Conservation (phyloP, 371 early-diverging fungal species). For the Apophysomyces sp. region DNA sequence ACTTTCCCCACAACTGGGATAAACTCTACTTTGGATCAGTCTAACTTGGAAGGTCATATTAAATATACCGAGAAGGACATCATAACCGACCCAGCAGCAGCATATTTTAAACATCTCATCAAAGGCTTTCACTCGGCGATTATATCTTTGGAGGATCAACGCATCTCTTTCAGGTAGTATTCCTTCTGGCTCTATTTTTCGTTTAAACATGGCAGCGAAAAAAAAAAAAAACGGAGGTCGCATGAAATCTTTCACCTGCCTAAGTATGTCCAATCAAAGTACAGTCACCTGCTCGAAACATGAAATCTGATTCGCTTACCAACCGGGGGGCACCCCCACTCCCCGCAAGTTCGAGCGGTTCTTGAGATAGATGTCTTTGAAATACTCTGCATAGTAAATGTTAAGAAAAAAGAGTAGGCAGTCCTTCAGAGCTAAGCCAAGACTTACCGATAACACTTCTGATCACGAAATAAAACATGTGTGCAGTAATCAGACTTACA, state of each 20-base stretch:
- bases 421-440: too few relatives aligned
- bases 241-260: background rate
- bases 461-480: too few relatives aligned
- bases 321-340: too few relatives aligned
- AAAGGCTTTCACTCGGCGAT: constrained; percentile 33
- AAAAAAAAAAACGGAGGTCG: background rate
- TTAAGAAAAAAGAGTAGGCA: too few relatives aligned
- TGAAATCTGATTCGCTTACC: too few relatives aligned
- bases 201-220: background rate
- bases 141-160: constrained; percentile 35
- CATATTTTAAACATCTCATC: constrained; percentile 46
- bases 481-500: too few relatives aligned
- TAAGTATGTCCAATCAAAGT: too few relatives aligned
- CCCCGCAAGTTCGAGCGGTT: too few relatives aligned
- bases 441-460: too few relatives aligned
- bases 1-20: constrained; percentile 50
- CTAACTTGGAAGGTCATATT: background rate
- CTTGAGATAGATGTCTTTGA: too few relatives aligned
- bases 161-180: constrained; percentile 36
- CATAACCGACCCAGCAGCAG: constrained; percentile 53
- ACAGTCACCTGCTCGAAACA: too few relatives aligned
- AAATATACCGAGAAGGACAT: constrained; percentile 34
- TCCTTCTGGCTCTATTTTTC: constrained; percentile 11
- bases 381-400: too few relatives aligned
- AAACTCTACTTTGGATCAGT: constrained; percentile 20